Conservation (phyloP, 129 eudicot species). For the Tagetes erecta region DNA sequence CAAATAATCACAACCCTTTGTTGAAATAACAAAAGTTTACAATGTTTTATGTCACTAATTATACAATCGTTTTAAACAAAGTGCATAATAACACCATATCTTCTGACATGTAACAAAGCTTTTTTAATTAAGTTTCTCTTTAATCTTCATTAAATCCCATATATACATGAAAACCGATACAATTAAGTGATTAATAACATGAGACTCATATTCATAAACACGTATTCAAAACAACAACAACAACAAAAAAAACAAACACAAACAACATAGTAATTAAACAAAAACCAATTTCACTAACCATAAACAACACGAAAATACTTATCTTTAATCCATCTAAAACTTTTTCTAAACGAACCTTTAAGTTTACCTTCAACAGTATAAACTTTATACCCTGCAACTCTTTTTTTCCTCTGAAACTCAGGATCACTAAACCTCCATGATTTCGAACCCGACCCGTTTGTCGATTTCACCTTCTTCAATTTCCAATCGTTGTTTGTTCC, state of each 20-base stretch:
- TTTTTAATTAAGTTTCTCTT: too few relatives aligned
- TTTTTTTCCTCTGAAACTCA: slow-evolving; percentile 90
- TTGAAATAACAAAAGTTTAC: too few relatives aligned
- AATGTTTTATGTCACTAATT: too few relatives aligned
- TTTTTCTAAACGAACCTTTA: slow-evolving; percentile 79
- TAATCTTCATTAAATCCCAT: neutral
- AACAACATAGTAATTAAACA: neutral
- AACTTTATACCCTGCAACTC: slow-evolving; percentile 89
- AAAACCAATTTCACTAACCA: slow-evolving; percentile 43
- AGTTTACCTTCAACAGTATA: slow-evolving; percentile 75
- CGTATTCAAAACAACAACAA: too few relatives aligned
- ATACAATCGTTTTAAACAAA: too few relatives aligned
- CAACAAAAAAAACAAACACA: neutral
- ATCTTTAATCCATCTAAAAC: slow-evolving; percentile 81
- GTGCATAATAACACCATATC: too few relatives aligned
- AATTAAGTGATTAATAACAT: neutral
- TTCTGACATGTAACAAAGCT: too few relatives aligned
- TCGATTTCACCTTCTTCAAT: slow-evolving; percentile 54
- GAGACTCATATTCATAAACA: neutral
- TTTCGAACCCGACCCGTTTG: slow-evolving; percentile 41
- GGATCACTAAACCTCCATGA: slow-evolving; percentile 77
- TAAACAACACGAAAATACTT: slow-evolving; percentile 57
- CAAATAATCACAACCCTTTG: too few relatives aligned
- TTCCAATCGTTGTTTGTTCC: slow-evolving; percentile 32
- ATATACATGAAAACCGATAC: slow-evolving; percentile 16